phyloP scores from a whole-genome alignment of 345 rosid species.

The Pseudoturritis turrita region DNA sequence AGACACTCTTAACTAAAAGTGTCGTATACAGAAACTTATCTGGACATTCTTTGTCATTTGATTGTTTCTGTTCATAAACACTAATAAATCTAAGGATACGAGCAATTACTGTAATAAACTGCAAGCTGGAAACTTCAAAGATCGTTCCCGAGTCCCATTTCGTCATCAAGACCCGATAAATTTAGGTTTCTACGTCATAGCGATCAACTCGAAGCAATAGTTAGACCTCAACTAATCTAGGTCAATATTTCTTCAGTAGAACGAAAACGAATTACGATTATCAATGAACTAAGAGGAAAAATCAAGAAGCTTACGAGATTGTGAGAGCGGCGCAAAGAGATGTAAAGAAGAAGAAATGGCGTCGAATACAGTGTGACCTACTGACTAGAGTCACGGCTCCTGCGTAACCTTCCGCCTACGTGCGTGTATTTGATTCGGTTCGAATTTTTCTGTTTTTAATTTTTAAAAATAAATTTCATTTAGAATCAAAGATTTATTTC shows the following conservation, averaged over 20 bases:
- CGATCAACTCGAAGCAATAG: too few species aligned
- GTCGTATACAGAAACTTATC: too few species aligned
- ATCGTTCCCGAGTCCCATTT: not conserved
- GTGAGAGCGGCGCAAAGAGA: not conserved
- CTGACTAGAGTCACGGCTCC: not conserved
- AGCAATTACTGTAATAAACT: too few species aligned
- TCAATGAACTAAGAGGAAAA: not conserved
- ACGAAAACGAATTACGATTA: not conserved
- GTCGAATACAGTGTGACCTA: not conserved
- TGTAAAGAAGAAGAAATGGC: not conserved
- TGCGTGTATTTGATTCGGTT: too few species aligned
- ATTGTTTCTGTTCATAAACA: too few species aligned
- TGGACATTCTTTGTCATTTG: too few species aligned
- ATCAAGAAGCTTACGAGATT: conserved; percentile 8
- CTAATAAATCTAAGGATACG: not conserved
- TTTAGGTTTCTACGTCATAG: too few species aligned
- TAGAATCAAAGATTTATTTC: too few species aligned
- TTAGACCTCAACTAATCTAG: not conserved
- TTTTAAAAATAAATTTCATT: too few species aligned
- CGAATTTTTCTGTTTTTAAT: too few species aligned
- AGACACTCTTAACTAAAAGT: not conserved
- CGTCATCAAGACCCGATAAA: not conserved
- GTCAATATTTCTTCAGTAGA: not conserved
- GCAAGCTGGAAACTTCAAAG: not conserved
- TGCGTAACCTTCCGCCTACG: too few species aligned